Base-by-base conservation (phyloP, 1,139 yeast genomes). In the Cylindricascospora bacillispora region DNA sequence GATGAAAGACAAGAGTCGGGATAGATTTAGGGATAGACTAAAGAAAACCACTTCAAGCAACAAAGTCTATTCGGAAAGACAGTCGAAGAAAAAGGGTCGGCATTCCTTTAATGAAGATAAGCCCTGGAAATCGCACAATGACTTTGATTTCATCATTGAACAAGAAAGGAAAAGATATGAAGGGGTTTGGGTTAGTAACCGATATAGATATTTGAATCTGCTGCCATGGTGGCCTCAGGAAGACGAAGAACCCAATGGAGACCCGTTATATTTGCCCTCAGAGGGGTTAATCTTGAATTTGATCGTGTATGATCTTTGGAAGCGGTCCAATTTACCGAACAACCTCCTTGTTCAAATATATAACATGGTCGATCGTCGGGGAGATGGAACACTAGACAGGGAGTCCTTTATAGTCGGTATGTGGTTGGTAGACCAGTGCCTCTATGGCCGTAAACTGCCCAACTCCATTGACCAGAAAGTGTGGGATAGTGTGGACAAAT, bases 361-460 rank as follows among this genome's bases (percentile, higher is more conserved):
- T 85, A 67, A 71, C 26, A 59, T 85, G 31, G 93, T 85, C 12
- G 95, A 85, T 49, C 67, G 68, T 28, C 60, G 86, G 40, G 60
- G 62, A 28, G 93, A 81, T 52, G 93, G 94, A 0, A 71, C 83
- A 0, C 59, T 86, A 31, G 81, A 78, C 45, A 70, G 81, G 37
- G 76, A 73, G 27, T 86, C 86, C 39, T 89, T 89, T 46, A 59
- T 86, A 24, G 92, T 85, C 10, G 98, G 95, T 0, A 83, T 80
- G 82, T 86, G 97, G 97, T 57, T 83, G 5, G 89, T 86, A 1
- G 97, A 86, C 54, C 97, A 86, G 53, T 81, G 94, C 47, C 62
- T 86, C n/a, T 89, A 86, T 49, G 97, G 97, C 0, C 64, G 94
- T 22, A 89, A 89, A 52, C 60, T 89, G 30, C 95, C 97, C 0